Base-by-base conservation (phyloP, 305 asterid genomes). In the Stenogyne calaminthoides region DNA sequence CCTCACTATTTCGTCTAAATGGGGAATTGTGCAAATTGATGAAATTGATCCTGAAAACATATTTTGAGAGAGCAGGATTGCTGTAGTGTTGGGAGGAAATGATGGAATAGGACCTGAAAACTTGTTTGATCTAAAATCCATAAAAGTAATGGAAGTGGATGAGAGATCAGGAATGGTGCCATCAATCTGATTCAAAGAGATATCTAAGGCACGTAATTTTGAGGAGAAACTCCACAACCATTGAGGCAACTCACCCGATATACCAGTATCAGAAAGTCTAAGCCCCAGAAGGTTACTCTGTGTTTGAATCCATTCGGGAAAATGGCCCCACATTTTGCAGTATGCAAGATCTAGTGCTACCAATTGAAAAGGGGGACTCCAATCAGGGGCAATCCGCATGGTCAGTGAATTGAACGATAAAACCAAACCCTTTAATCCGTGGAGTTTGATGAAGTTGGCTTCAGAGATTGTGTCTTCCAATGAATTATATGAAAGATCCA, bases 181-280 rank as follows among this genome's bases (percentile, higher is more conserved):
- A n/a, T 47, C 2, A 18, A 47, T 47, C 18, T 47, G 6, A n/a
- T 47, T 47, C 5, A 47, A 47, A 47, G 54, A 47, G 54, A 14
- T 47, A 47, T 47, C n/a, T 14, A 47, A 14, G 54, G 4, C 14
- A 2, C 6, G 3, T 14, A 22, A 10, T 1, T 2, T 1, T 25
- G 64, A 15, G 9, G 64, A 59, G 16, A 59, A 59, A 59, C 79
- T 66, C 87, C 80, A 78, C 9, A 83, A 57, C 85, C 83, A 70
- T 9, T 54, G n/a, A 44, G 84, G 86, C 2, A 64, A 59, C 55
- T 22, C 25, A 18, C 44, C 76, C 20, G 71, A 68, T 47, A 77
- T 75, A 14, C 73, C 71, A 58, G 73, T 67, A 20, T 19, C 27
- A 10, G 82, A 83, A 16, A 83, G 58, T 75, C 77, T 83, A 69